phyloP scores from a whole-genome alignment of 768 basidiomycete species.

The Chalciporus chontae region DNA sequence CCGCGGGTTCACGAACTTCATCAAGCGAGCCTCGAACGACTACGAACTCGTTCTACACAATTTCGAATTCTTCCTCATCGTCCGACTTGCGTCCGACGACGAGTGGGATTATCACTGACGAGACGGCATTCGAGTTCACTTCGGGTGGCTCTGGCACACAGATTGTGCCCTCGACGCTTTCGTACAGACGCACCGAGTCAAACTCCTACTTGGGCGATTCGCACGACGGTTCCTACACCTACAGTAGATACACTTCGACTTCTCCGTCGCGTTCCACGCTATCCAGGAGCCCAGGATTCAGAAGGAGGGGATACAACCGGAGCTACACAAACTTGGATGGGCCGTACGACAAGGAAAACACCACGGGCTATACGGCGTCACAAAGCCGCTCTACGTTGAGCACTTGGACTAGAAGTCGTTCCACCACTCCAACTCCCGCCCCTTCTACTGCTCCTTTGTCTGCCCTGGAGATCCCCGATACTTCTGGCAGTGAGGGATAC shows the following conservation, averaged over 20 bases:
- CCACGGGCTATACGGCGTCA: conserved; percentile 32
- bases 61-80: conserved; percentile 31
- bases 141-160: conserved; percentile 42
- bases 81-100: conserved; percentile 27
- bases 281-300: conserved; percentile 55
- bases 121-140: conserved; percentile 35
- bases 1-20: conserved; percentile 35
- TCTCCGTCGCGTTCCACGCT: conserved; percentile 51
- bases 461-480: conserved; percentile 28
- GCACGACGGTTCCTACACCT: conserved; percentile 37
- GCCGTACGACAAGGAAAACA: conserved; percentile 59
- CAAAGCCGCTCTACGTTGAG: conserved; percentile 33
- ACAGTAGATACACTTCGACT: conserved; percentile 33
- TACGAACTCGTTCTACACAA: conserved; percentile 34
- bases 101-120: conserved; percentile 36
- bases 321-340: conserved; percentile 34
- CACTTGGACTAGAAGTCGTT: conserved; percentile 32
- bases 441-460: conserved; percentile 30
- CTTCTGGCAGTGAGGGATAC: conserved; percentile 51
- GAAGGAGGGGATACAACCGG: conserved; percentile 46
- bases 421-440: conserved; percentile 29
- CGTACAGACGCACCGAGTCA: conserved; percentile 49
- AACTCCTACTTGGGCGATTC: conserved; percentile 58
- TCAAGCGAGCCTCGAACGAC: conserved; percentile 27
- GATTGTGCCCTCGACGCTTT: conserved; percentile 47